phyloP scores from a whole-genome alignment of 257 asterid genomes.

The Scutellaria galericulata region DNA sequence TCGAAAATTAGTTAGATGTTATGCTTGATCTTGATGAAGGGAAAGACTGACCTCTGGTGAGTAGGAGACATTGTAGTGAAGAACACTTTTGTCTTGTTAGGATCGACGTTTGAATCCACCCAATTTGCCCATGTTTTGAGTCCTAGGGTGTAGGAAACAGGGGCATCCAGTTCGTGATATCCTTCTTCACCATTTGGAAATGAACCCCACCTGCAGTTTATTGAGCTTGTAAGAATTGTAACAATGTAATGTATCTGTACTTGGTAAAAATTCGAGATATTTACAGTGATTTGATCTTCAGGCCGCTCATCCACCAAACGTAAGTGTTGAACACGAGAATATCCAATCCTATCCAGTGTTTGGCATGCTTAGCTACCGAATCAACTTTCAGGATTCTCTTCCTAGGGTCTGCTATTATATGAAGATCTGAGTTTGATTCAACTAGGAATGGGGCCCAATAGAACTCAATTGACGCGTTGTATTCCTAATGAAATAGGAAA shows the following conservation, averaged over 20 bases:
- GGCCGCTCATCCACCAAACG: slow-evolving; percentile 97
- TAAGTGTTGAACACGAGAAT: slow-evolving; percentile 83
- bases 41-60: slow-evolving; percentile 67
- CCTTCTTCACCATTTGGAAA: slow-evolving; percentile 86
- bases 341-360: slow-evolving; percentile 81
- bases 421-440: slow-evolving; percentile 75
- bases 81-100: slow-evolving; percentile 78
- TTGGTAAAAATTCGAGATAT: slow-evolving; percentile 7
- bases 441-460: slow-evolving; percentile 91
- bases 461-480: slow-evolving; percentile 80
- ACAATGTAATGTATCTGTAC: background rate
- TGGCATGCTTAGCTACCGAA: slow-evolving; percentile 82
- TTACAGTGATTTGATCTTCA: slow-evolving; percentile 80
- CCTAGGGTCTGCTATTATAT: slow-evolving; percentile 63
- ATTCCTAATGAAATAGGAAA: slow-evolving; percentile 49
- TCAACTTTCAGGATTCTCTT: slow-evolving; percentile 82
- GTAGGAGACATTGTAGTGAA: slow-evolving; percentile 96
- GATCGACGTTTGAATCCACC: slow-evolving; percentile 79
- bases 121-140: slow-evolving; percentile 97
- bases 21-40: background rate
- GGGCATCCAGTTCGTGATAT: slow-evolving; percentile 69
- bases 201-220: slow-evolving; percentile 79
- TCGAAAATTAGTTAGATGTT: background rate
- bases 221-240: background rate
- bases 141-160: slow-evolving; percentile 71